Percentiles rank a stretch among this genome's conserved stretches.
Evolutionary conservation across 2,329 filamentous ascomycete species (phyloP).

Genomic region (Fusarium chlamydosporum): DNA sequence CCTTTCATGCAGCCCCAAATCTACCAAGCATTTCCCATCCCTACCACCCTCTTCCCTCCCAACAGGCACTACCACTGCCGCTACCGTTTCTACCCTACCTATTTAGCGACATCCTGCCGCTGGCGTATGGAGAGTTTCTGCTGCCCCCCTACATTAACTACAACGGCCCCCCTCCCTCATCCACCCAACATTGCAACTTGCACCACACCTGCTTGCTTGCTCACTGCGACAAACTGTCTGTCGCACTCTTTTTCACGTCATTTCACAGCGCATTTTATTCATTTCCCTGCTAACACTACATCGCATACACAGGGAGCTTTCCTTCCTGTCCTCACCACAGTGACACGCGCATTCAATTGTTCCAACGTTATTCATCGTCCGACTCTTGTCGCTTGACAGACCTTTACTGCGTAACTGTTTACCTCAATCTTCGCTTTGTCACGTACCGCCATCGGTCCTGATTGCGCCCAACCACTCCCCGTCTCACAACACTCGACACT

Average conservation of each 20-base stretch:
- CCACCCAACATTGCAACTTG: conserved; percentile 46
- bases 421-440: conserved; percentile 5
- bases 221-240: conserved; percentile 45
- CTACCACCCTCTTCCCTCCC: conserved; percentile 36
- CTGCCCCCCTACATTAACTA: conserved; percentile 48
- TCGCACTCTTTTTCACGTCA: conserved; percentile 42
- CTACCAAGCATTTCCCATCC: conserved; percentile 25
- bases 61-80: conserved; percentile 41
- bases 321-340: conserved; percentile 11
- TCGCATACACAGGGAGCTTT: conserved; percentile 23
- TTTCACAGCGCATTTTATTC: conserved; percentile 30
- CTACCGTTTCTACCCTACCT: conserved; percentile 42
- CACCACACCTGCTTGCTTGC: conserved; percentile 45
- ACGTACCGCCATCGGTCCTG: not conserved
- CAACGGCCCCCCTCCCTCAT: conserved; percentile 36
- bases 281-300: conserved; percentile 30
- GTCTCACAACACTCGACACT: conserved; percentile 2
- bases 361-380: conserved; percentile 1
- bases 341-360: conserved; percentile 18
- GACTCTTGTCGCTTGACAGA: conserved; percentile 1
- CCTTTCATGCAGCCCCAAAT: conserved; percentile 30
- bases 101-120: conserved; percentile 28
- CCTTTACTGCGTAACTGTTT: conserved; percentile 19
- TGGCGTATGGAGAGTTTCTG: conserved; percentile 29
- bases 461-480: conserved; percentile 3